These are phyloP conservation scores for Pseudogymnoascus pannorum DNA, from an alignment of 2,329 filamentous ascomycete species.

Conservation along the genomic window DNA sequence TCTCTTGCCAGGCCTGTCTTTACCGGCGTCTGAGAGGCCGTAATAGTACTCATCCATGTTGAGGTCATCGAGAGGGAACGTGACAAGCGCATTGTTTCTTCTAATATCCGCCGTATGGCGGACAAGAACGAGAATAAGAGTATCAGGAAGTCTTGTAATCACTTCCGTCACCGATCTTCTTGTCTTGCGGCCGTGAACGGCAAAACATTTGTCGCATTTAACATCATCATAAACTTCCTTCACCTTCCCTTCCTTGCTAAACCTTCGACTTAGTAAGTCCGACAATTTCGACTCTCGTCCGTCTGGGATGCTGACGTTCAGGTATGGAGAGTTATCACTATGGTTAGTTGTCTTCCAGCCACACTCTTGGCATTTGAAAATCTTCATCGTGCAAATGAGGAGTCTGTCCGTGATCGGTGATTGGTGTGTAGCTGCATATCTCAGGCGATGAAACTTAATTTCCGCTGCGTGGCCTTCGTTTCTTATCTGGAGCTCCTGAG, in stretches of 20 bases:
- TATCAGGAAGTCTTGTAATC: conserved; percentile 11
- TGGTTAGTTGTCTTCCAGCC: conserved; percentile 63
- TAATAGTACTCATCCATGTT: conserved; percentile 43
- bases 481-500: conserved; percentile 9
- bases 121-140: conserved; percentile 55
- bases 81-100: conserved; percentile 66
- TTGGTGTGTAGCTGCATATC: background rate
- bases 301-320: conserved; percentile 24
- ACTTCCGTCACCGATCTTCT: conserved; percentile 17
- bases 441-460: conserved; percentile 8
- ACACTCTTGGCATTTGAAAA: conserved; percentile 9
- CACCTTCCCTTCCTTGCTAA: background rate
- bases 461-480: conserved; percentile 3
- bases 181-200: conserved; percentile 11
- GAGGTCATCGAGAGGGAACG: conserved; percentile 69
- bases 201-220: conserved; percentile 29
- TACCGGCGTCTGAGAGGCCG: conserved; percentile 37
- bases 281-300: background rate
- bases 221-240: conserved; percentile 26
- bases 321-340: conserved; percentile 47
- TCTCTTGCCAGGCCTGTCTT: conserved; percentile 20
- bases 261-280: background rate
- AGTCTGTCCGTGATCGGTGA: background rate
- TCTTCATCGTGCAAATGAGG: background rate
- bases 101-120: conserved; percentile 43